Base-by-base conservation (phyloP, 2,329 filamentous ascomycete genomes). In the Plectosphaerella cucumerina region DNA sequence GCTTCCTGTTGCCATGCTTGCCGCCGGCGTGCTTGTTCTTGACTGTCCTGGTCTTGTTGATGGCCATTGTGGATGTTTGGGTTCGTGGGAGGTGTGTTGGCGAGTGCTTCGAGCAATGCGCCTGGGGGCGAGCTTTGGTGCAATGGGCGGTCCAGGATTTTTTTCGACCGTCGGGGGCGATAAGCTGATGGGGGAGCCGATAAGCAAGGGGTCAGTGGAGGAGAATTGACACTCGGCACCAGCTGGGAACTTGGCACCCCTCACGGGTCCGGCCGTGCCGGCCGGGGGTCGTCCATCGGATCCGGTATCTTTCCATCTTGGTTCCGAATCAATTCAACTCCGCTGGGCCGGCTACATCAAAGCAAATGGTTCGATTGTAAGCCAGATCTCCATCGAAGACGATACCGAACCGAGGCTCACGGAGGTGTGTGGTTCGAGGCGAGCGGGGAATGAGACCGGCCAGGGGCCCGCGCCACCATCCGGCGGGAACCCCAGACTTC, bases 1-100 rank as follows among this genome's bases (percentile, higher is more conserved):
- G 63, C 42, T 62, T 62, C 53, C 67, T 70, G 47, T 47, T 70
- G 70, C 61, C 66, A 68, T 55, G 60, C 60, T 55, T 55, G 56
- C 76, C 73, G 48, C 72, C 67, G 47, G 82, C 80, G 63, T 85
- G 80, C 64, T 86, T 86, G 64, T 84, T 85, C 63, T 86, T 86
- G 47, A 86, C 66, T 17, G 81, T 84, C 47, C 70, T 72, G 46
- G 83, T 86, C 56, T 75, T 72, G 57, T 74, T 75, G 44, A 75
- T 74, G 56, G 76, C 75, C 82, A 86, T 85, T 55, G 54, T 57
- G 58, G 46, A 47, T 22, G 15, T 45, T 14, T n/a, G n/a, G n/a
- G 39, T 15, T 41, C 31, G 47, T 18, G 47, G 21, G 22, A 44
- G 47, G 45, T 21, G 33, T 21, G 26, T 31, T 31, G 26, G 26